phyloP scores from a whole-genome alignment of 768 basidiomycete genomes.

The Thelephora aurantiotincta region DNA sequence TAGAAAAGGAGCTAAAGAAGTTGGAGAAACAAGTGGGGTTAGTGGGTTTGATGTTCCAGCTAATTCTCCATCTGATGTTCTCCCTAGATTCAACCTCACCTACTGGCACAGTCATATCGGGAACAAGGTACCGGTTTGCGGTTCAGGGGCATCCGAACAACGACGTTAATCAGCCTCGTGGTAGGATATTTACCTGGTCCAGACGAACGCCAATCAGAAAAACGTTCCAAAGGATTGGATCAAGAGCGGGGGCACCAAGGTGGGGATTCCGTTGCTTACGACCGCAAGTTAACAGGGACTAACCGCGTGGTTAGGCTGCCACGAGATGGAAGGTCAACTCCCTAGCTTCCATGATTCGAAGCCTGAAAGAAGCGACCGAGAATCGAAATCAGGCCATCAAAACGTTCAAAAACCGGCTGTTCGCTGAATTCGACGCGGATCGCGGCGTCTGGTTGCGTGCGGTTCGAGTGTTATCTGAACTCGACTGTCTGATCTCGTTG shows the following conservation, averaged over 20 bases:
- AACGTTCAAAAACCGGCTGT: constrained; percentile 70
- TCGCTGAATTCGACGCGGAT: constrained; percentile 70
- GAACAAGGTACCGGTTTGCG: background rate
- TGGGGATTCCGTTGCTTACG: constrained; percentile 13
- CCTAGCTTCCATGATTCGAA: constrained; percentile 54
- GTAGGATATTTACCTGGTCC: constrained; percentile 88
- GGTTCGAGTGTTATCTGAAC: constrained; percentile 76
- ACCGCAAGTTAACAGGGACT: background rate
- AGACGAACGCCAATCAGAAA: constrained; percentile 45
- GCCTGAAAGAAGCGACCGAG: constrained; percentile 89
- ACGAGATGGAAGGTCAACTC: constrained; percentile 69
- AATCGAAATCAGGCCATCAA: constrained; percentile 69
- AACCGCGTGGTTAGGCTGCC: constrained; percentile 33
- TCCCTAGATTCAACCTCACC: constrained; percentile 31
- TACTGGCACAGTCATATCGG: constrained; percentile 51
- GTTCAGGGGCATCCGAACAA: background rate
- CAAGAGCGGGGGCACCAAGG: constrained; percentile 72
- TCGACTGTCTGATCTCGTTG: constrained; percentile 91
- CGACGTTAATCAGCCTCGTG: background rate
- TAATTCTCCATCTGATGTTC: constrained; percentile 14
- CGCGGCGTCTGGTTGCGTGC: constrained; percentile 72
- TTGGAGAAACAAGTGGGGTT: constrained; percentile 61
- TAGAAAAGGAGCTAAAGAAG: constrained; percentile 54
- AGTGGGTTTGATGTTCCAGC: constrained; percentile 5
- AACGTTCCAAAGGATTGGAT: constrained; percentile 76